phyloP scores from a whole-genome alignment of 1,139 yeast species.

The Kodamaea ohmeri region DNA sequence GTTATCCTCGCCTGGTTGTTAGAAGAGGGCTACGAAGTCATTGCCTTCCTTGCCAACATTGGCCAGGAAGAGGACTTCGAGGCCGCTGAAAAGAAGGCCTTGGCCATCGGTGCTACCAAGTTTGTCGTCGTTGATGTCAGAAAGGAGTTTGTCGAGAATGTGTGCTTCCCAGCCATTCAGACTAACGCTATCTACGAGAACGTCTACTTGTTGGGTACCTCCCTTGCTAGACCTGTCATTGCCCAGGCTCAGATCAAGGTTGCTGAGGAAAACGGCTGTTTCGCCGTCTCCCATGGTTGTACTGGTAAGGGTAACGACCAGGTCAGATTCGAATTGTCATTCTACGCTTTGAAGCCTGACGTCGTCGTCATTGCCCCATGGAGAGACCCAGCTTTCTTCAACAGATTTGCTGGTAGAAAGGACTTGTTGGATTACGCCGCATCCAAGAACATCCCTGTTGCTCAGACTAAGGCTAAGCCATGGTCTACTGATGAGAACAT shows the following conservation, averaged over 20 bases:
- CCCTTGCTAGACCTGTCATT: conserved; percentile 97
- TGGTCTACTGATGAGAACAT: conserved; percentile 99
- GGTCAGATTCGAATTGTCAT: conserved; percentile 94
- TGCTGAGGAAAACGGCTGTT: conserved; percentile 96
- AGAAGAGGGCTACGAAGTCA: conserved; percentile 96
- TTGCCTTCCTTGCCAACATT: conserved; percentile 95
- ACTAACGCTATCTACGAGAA: conserved; percentile 96
- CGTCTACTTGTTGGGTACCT: conserved; percentile 92
- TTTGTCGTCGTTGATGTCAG: conserved; percentile 93
- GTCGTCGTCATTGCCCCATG: conserved; percentile 97
- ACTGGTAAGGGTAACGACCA: conserved; percentile 99
- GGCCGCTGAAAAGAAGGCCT: conserved; percentile 94
- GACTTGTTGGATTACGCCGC: conserved; percentile 93
- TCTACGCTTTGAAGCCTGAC: conserved; percentile 97
- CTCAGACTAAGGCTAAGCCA: conserved; percentile 97
- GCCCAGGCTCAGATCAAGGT: conserved; percentile 97
- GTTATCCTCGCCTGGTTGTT: conserved; percentile 96
- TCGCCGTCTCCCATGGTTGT: conserved; percentile 98
- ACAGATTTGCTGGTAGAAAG: conserved; percentile 96
- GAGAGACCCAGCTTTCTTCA: conserved; percentile 94
- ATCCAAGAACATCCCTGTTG: conserved; percentile 84
- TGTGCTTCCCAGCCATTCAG: conserved; percentile 95
- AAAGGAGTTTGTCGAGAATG: conserved; percentile 89
- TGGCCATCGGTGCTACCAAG: conserved; percentile 95
- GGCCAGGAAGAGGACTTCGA: conserved; percentile 99